phyloP scores from a whole-genome alignment of 1,139 yeast species.

The Geotrichum macrosporum region DNA sequence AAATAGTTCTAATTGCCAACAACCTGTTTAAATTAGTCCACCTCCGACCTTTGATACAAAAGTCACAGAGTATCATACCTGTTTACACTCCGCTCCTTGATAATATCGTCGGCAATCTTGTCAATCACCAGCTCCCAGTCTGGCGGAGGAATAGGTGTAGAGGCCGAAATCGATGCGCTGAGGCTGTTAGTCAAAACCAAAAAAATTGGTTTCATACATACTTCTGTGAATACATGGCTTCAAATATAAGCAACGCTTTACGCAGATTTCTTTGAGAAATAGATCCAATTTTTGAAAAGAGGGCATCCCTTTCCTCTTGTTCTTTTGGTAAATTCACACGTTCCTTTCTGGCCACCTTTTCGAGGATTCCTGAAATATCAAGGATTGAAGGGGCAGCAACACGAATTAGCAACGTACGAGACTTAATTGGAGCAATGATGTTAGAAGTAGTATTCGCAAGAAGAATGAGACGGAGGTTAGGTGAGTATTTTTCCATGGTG shows the following conservation, averaged over 20 bases:
- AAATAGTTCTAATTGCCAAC: slow-evolving; percentile 64
- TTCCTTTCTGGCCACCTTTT: slow-evolving; percentile 56
- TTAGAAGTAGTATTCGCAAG: slow-evolving; percentile 87
- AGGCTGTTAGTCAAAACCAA: no score
- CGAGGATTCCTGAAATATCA: slow-evolving; percentile 56
- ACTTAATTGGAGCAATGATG: slow-evolving; percentile 88
- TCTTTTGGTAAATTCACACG: slow-evolving; percentile 44
- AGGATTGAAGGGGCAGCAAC: slow-evolving; percentile 71
- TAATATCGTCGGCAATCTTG: slow-evolving; percentile 58
- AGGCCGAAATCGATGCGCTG: slow-evolving; percentile 23
- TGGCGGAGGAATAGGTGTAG: slow-evolving; percentile 50
- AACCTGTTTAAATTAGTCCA: no score
- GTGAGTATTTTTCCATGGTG: slow-evolving; percentile 95
- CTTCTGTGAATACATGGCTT: slow-evolving; percentile 73
- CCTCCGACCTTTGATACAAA: no score
- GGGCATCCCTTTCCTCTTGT: slow-evolving; percentile 38
- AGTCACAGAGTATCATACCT: no score
- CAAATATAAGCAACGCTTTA: slow-evolving; percentile 71
- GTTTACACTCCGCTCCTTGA: slow-evolving; percentile 59
- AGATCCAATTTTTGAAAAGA: slow-evolving; percentile 51
- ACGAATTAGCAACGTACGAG: slow-evolving; percentile 82
- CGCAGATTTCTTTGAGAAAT: slow-evolving; percentile 70
- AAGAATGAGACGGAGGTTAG: slow-evolving; percentile 76
- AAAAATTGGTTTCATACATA: no score
- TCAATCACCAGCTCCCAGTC: slow-evolving; percentile 86